These are phyloP conservation scores for Lactarius pseudohatsudake DNA, from an alignment of 768 basidiomycete species.

Conservation along the genomic window DNA sequence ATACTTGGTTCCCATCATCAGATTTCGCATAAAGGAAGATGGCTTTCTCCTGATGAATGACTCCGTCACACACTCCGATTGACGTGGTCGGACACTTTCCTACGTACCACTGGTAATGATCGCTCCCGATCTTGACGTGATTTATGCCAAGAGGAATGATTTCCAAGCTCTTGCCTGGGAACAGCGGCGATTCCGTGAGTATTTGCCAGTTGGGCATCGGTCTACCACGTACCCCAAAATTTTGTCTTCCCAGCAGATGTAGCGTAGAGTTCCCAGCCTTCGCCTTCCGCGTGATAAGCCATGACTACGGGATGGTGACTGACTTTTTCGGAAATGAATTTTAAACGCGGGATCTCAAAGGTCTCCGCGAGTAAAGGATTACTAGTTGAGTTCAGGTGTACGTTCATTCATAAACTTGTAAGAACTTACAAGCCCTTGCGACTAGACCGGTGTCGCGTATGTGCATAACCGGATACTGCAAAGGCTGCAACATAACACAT, in stretches of 20 bases:
- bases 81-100: neutral
- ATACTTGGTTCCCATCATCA: conserved; percentile 90
- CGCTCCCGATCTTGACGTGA: conserved; percentile 62
- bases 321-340: conserved; percentile 86
- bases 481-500: conserved; percentile 81
- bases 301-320: conserved; percentile 81
- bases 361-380: conserved; percentile 90
- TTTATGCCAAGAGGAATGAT: conserved; percentile 78
- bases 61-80: neutral
- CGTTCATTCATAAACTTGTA: conserved; percentile 1
- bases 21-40: conserved; percentile 84
- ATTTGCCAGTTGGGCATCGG: conserved; percentile 27
- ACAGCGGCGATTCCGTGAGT: conserved; percentile 25
- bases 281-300: conserved; percentile 82
- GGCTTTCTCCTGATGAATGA: conserved; percentile 68
- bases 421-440: conserved; percentile 81
- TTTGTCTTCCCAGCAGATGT: conserved; percentile 84
- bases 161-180: conserved; percentile 81
- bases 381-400: conserved; percentile 39
- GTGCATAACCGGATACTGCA: conserved; percentile 80
- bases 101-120: conserved; percentile 69
- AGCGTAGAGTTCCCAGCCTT: conserved; percentile 70
- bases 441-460: conserved; percentile 75
- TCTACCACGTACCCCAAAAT: conserved; percentile 72
- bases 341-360: conserved; percentile 79